Percentiles rank a stretch among this genome's conserved stretches.
phyloP scores from a whole-genome alignment of 495 filamentous ascomycete species.

The Hypoxylon lenormandii region DNA sequence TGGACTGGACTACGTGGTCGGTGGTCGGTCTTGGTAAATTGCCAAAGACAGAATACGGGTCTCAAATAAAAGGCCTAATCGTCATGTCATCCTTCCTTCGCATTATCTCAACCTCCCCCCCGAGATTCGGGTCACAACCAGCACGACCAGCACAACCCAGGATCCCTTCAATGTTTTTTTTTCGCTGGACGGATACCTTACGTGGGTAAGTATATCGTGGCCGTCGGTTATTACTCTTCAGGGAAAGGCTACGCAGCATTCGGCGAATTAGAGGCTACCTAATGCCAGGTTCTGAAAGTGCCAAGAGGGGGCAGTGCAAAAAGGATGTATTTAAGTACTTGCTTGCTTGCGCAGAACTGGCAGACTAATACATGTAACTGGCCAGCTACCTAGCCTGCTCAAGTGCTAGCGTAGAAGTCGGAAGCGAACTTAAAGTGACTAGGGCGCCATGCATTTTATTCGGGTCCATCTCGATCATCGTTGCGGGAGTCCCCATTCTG shows the following conservation, averaged over 20 bases:
- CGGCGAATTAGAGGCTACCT: slow-evolving; percentile 32
- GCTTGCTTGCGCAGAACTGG: too few species aligned
- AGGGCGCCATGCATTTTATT: neutral
- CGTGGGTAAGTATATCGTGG: slow-evolving; percentile 3
- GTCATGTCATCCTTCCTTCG: slow-evolving; percentile 29
- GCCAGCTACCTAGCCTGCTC: too few species aligned
- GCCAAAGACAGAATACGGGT: slow-evolving; percentile 19
- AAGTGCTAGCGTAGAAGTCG: neutral
- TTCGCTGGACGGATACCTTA: neutral
- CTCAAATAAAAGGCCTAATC: slow-evolving; percentile 29
- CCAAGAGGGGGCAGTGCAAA: slow-evolving; percentile 42
- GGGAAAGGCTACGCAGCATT: slow-evolving; percentile 22
- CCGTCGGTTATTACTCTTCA: slow-evolving; percentile 36
- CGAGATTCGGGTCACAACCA: too few species aligned
- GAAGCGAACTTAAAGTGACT: slow-evolving; percentile 1
- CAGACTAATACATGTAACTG: too few species aligned
- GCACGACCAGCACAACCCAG: too few species aligned
- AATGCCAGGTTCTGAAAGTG: neutral
- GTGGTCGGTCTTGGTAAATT: slow-evolving; percentile 36
- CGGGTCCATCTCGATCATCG: slow-evolving; percentile 6
- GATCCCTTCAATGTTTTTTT: neutral
- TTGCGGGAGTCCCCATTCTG: neutral
- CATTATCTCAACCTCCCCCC: neutral
- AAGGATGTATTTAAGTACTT: neutral
- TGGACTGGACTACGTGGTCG: slow-evolving; percentile 35